phyloP scores from a whole-genome alignment of 1,284 basidiomycete species.

The Meira nashicola region DNA sequence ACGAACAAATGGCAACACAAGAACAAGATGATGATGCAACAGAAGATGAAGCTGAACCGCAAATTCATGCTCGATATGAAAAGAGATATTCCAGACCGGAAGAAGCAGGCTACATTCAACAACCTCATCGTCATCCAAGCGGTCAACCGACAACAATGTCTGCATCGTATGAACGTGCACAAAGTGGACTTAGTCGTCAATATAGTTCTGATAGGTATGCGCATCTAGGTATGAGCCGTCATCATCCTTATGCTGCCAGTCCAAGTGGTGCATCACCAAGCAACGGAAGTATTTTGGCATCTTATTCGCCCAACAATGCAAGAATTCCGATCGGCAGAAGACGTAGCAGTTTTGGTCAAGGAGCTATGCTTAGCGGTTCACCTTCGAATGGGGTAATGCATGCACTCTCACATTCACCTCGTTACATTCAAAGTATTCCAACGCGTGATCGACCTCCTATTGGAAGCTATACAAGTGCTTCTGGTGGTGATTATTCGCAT shows the following conservation, averaged over 20 bases:
- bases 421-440: constrained; percentile 1
- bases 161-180: constrained; percentile 12
- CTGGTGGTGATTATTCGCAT: not conserved
- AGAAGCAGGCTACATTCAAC: not conserved
- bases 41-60: constrained; percentile 4
- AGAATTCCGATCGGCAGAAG: constrained; percentile 19
- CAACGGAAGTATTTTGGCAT: constrained; percentile 23
- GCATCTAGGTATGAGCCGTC: constrained; percentile 22
- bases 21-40: constrained; percentile 17
- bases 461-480: not conserved
- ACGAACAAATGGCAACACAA: constrained; percentile 43
- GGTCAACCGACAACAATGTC: constrained; percentile 12
- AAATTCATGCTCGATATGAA: not conserved
- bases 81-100: constrained; percentile 23
- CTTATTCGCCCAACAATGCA: constrained; percentile 31
- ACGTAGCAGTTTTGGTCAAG: constrained; percentile 25
- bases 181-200: constrained; percentile 17
- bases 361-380: constrained; percentile 1
- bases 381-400: not conserved
- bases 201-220: constrained; percentile 36
- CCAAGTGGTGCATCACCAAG: constrained; percentile 27
- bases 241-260: constrained; percentile 37
- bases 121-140: constrained; percentile 3
- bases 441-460: not conserved
- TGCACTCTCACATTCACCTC: constrained; percentile 4